These are phyloP conservation scores for Cardamine chenopodiifolia DNA, from an alignment of 345 rosid species.

Conservation along the genomic window DNA sequence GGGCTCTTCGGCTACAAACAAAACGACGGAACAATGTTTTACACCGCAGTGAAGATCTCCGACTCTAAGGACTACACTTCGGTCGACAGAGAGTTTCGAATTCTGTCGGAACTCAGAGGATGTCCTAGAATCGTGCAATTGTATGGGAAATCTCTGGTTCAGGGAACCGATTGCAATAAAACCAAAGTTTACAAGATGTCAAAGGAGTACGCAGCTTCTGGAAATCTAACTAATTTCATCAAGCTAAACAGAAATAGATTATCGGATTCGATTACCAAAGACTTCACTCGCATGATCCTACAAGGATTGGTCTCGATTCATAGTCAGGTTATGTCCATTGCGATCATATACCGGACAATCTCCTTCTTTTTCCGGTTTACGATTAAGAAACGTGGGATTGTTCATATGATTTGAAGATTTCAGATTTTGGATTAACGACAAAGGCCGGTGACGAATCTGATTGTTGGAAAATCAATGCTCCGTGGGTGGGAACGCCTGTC, in stretches of 20 bases:
- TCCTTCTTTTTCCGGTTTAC: slow-evolving; percentile 34
- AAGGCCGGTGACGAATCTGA: neutral
- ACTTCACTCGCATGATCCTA: slow-evolving; percentile 38
- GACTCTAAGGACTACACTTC: neutral
- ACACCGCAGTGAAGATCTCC: slow-evolving; percentile 33
- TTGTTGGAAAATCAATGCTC: neutral
- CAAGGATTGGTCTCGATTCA: slow-evolving; percentile 41
- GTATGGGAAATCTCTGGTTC: neutral
- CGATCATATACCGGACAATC: slow-evolving; percentile 41
- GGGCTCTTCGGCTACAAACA: slow-evolving; percentile 19
- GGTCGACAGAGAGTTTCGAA: slow-evolving; percentile 18
- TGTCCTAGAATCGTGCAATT: slow-evolving; percentile 23
- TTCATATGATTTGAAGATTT: slow-evolving; percentile 30
- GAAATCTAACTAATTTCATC: slow-evolving; percentile 20
- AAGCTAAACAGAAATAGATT: neutral
- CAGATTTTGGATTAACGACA: slow-evolving; percentile 33
- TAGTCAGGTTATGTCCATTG: slow-evolving; percentile 42
- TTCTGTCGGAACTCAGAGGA: slow-evolving; percentile 26
- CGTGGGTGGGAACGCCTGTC: slow-evolving; percentile 23
- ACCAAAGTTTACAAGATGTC: slow-evolving; percentile 11
- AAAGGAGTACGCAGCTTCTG: slow-evolving; percentile 35
- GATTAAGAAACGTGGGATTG: slow-evolving; percentile 25
- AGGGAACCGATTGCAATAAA: slow-evolving; percentile 1
- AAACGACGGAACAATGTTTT: slow-evolving; percentile 13
- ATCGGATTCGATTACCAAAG: neutral